Base-by-base conservation (phyloP, 768 basidiomycete species). In the Aureoboletus auriporus region DNA sequence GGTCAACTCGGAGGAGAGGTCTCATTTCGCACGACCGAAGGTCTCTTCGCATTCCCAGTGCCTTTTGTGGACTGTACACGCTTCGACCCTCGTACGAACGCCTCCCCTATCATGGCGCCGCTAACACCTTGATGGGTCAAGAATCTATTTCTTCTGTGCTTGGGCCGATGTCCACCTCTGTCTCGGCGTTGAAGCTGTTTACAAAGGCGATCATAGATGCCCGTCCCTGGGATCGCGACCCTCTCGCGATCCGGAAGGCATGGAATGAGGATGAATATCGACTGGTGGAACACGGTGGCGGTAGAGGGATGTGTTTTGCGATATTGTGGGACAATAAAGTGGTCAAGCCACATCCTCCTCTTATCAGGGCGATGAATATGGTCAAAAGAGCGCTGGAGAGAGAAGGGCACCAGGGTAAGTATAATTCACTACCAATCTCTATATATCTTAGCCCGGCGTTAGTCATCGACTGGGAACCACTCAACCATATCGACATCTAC, bases 71-170 rank as follows among this genome's bases (percentile, higher is more conserved):
- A 1, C 53, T 87, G 14, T 93, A 89, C 64, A 82, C 81, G 5
- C 71, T 93, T 28, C 78, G 88, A 1, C 86, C 86, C 0, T 86
- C 84, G 12, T 86, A 75, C 56, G 72, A 79, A 41, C 79, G 89
- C 17, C 66, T 90, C 5, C 91, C 91, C 0, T 90, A 86, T 64
- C 69, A 71, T 31, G 82, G 82, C 10, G 78, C 79, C 3, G 71
- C 76, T 5, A 89, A 87, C 62, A 77, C 82, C 1, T 63, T 82
- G 39, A 76, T 83, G 64, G 90, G 90, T 20, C 82, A 86, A 65
- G 88, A 91, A 47, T 79, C 83, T 13, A 66, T 88, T 27, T 73
- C 71, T 8, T 89, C 89, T 3, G 86, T 91, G 27, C 73, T 91
- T 9, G 91, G 91, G 0, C 91, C 91, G 4, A 90, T 50, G 69